phyloP scores from a whole-genome alignment of 352 stramenopile genomes.

The Globisporangium canariense region DNA sequence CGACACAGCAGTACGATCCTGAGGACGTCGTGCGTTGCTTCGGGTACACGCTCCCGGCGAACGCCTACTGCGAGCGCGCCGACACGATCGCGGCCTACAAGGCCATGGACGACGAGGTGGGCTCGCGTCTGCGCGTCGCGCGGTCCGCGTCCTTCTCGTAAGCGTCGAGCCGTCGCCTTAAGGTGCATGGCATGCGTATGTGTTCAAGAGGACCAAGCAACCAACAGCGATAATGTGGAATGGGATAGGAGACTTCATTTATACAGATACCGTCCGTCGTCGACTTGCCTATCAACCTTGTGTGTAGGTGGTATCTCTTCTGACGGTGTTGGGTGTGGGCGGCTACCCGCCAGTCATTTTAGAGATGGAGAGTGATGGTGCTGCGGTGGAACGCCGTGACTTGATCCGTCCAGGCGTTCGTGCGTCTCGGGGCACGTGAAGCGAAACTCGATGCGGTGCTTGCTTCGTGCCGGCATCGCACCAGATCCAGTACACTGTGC shows the following conservation, averaged over 20 bases:
- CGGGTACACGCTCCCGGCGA: constrained; percentile 63
- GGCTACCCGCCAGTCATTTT: neutral
- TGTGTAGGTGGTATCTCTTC: neutral
- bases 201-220: neutral
- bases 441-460: neutral
- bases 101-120: constrained; percentile 73
- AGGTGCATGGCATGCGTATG: too few relatives aligned
- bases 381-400: neutral
- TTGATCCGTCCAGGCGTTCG: neutral
- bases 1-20: constrained; percentile 43
- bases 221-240: neutral
- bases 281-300: neutral
- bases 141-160: constrained; percentile 52
- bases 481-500: neutral
- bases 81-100: constrained; percentile 72
- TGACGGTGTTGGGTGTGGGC: neutral
- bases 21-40: constrained; percentile 77
- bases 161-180: neutral
- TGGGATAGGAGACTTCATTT: neutral
- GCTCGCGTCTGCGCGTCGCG: constrained; percentile 61
- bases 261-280: neutral
- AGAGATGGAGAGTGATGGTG: neutral
- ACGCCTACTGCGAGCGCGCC: constrained; percentile 76
- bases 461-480: neutral
- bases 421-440: neutral